Evolutionary conservation across 257 asterid genomes (phyloP), one percentile per base, ranked within the genome.

Genomic region (Penstemon barbatus): DNA sequence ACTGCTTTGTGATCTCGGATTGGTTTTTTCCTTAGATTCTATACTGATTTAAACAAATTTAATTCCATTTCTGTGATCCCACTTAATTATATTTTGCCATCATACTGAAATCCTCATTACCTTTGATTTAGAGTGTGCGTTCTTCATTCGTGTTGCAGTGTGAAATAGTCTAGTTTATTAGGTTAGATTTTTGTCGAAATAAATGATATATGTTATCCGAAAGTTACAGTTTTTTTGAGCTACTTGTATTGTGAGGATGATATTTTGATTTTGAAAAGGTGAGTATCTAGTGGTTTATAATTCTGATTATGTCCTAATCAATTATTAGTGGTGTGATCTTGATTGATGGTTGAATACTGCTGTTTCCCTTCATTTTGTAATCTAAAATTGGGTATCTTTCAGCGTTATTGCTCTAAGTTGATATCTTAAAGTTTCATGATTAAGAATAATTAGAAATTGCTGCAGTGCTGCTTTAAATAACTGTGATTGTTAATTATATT

Each of bases 271-370:
- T 62, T 43, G 8, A 25, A 25, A 25, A 25, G 2, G 33, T 25
- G 33, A 25, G 33, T 45, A 6, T 42, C 15, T 42, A 9, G 42
- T 19, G 45, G 18, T 43, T 18, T 15, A 18, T 13, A 10, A 18
- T 36, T 5, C 3, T 10, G 39, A 25, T 25, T 25, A 25, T 25
- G 76, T 82, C n/a, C 95, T 75, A 85, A 85, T 82, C 87, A 85
- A 92, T 92, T 70, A 54, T 8, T 45, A 45, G 36, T 9, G 33
- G 33, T 25, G 33, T 25, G 33, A 25, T 25, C 33, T 25, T 25
- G 13, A 9, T 0, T 55, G 39, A 15, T 25, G 33, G 33, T 25
- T 25, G 15, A 6, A 41, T 3, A 33, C 33, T 25, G 42, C 15
- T 54, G 33, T 55, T 45, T 8, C 13, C 9, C 48, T 43, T 45